Conservation (phyloP, 1,139 yeast species). For the Nakaseomyces nivariensis region DNA sequence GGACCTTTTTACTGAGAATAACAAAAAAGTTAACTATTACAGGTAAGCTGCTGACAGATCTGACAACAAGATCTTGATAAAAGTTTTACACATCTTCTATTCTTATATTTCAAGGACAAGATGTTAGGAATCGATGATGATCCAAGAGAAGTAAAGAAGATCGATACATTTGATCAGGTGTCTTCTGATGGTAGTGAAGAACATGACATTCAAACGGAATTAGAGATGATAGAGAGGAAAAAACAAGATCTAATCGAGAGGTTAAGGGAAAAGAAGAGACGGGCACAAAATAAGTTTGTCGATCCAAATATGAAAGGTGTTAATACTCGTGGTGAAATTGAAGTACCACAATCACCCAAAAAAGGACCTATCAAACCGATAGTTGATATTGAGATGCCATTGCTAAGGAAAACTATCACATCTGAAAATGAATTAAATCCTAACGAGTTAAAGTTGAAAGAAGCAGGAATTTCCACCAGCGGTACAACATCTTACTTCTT, state of each 20-base stretch:
- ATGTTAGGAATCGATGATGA: neutral
- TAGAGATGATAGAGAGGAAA: conserved; percentile 24
- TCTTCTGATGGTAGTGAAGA: conserved; percentile 21
- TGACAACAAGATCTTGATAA: too few relatives aligned
- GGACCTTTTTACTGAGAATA: too few relatives aligned
- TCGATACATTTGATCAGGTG: conserved; percentile 19
- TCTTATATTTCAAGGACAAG: neutral
- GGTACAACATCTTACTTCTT: conserved; percentile 30
- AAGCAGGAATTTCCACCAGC: neutral
- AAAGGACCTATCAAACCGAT: neutral
- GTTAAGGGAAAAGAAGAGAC: conserved; percentile 14
- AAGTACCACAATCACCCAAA: conserved; percentile 21
- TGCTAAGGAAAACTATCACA: conserved; percentile 1
- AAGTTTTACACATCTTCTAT: too few relatives aligned
- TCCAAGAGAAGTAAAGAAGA: neutral
- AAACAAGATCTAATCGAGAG: conserved; percentile 17
- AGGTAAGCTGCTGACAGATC: too few relatives aligned
- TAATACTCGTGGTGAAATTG: conserved; percentile 8
- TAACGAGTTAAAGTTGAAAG: conserved; percentile 7
- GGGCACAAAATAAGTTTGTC: conserved; percentile 3
- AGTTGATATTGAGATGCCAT: neutral
- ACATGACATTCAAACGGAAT: conserved; percentile 15
- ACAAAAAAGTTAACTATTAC: too few relatives aligned
- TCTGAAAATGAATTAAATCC: conserved; percentile 6
- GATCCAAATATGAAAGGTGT: conserved; percentile 17